Base-by-base conservation (phyloP, 1,284 basidiomycete species). In the Cutaneotrichosporon cutaneum region DNA sequence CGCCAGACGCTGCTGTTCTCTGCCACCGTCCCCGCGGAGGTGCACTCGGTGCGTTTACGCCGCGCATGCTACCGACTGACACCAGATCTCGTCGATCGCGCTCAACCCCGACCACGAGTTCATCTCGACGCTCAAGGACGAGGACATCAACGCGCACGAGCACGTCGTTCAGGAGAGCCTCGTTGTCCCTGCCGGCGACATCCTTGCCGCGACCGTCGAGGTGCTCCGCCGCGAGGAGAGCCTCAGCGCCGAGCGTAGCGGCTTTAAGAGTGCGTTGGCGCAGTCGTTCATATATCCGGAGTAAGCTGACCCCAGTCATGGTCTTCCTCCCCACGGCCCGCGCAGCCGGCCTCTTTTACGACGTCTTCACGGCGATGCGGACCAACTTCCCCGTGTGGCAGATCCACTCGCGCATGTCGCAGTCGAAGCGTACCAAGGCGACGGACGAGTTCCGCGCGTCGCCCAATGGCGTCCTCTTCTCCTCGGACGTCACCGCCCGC, bases 271-370 rank as follows among this genome's bases (percentile, higher is more conserved):
- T 75, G 47, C 54, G 70, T 70, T 33, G 4, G 16, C 45, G 9
- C 35, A 36, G 16, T 13, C 14, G 16, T 16, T n/a, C 11, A 16
- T 13, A 21, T 14, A 21, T 21, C 33, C n/a, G n/a, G 5, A 8
- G 1, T 33, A 26, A 18, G 26, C 74, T 53, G 71, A 65, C 14
- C 22, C 62, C 5, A 72, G 71, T 82, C 5, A 87, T 87, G 74
- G 81, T 84, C 8, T 89, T 89, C 80, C 82, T 86, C 56, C 86
- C 87, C n/a, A 89, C 88, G 11, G 87, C 88, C 1, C 82, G 86
- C 56, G 84, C 86, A 2, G 86, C 86, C 0, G 82, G 81, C 22
- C 78, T 88, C 52, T 82, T 82, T n/a, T 78, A 81, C n/a, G 82
- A 83, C 30, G 72, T 86, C 54, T 82, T 86, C 63, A 66, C 58